Conservation (phyloP, 73 alveolate genomes). For the Blepharisma japonicum region DNA sequence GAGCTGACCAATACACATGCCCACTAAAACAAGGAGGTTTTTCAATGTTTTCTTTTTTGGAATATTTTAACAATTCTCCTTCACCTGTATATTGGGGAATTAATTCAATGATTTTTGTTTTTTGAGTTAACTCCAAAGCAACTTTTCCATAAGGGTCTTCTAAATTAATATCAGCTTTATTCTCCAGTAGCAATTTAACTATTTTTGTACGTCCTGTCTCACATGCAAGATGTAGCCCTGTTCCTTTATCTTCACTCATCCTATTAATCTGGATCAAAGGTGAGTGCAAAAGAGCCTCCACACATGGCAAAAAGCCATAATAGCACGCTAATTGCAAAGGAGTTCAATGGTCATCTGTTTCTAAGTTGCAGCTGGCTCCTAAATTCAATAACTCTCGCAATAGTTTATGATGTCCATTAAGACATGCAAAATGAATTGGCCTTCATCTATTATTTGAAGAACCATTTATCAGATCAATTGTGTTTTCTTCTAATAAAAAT, state of each 20-base stretch:
- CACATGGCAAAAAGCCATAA: neutral
- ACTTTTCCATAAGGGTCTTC: neutral
- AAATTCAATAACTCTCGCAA: neutral
- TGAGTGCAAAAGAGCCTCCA: neutral
- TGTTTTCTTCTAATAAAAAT: no score
- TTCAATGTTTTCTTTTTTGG: neutral
- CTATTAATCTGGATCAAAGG: neutral
- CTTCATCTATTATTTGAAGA: neutral
- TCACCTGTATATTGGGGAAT: neutral
- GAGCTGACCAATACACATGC: constrained; percentile 1
- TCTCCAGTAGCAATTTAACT: neutral
- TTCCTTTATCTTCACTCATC: neutral
- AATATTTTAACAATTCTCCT: neutral
- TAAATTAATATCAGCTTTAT: neutral
- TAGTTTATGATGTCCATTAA: neutral
- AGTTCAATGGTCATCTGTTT: neutral
- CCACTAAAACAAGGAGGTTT: neutral
- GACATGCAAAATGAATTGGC: constrained; percentile 15
- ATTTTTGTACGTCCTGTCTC: neutral
- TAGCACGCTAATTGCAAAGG: constrained; percentile 25
- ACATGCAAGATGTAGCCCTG: neutral
- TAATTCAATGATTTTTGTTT: neutral
- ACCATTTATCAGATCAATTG: no score
- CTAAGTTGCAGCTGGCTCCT: neutral
- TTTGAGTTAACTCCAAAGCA: neutral